A percentile compares a stretch with the other conserved stretches of the same genome.
phyloP scores from a whole-genome alignment of 371 early-diverging fungal genomes.

The Apophysomyces ossiformis region DNA sequence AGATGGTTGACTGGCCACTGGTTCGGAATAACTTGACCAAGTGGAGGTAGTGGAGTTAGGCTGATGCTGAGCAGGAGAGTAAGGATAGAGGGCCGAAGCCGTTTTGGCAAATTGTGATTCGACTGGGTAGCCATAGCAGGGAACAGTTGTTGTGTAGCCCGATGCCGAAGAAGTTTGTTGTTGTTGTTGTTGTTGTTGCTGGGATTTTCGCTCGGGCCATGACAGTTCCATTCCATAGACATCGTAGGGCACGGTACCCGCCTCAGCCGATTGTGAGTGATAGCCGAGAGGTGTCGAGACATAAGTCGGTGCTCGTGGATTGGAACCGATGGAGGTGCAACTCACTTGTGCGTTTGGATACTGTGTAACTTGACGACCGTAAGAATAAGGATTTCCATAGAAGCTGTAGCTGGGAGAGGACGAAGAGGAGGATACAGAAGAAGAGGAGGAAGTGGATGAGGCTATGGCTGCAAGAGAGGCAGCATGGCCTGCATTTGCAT shows the following conservation, averaged over 20 bases:
- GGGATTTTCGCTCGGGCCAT: background rate
- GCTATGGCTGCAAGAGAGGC: slow-evolving; percentile 7
- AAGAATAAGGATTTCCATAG: slow-evolving; percentile 9
- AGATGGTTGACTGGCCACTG: background rate
- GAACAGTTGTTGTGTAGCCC: background rate
- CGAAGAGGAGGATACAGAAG: background rate
- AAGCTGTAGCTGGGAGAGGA: slow-evolving; percentile 10
- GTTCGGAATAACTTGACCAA: slow-evolving; percentile 3
- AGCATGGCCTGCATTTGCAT: slow-evolving; percentile 19
- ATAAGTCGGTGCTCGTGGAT: background rate
- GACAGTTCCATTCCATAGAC: slow-evolving; percentile 1
- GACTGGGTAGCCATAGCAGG: background rate
- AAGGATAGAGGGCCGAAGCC: slow-evolving; percentile 3
- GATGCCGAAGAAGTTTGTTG: background rate
- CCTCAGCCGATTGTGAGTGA: background rate
- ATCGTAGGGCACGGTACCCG: background rate
- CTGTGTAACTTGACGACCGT: background rate
- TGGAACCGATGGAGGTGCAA: background rate
- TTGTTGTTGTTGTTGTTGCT: slow-evolving; percentile 3
- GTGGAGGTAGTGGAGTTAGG: background rate
- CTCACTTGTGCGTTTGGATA: background rate
- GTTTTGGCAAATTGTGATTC: slow-evolving; percentile 4
- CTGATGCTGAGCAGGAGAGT: slow-evolving; percentile 4
- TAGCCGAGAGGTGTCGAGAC: background rate
- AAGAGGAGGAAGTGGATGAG: background rate